Percentiles rank a stretch among this genome's conserved stretches.
These are phyloP conservation scores for Rhynchospora tenuis DNA, from an alignment of 176 grass and related monocot genomes.

Conservation along the genomic window DNA sequence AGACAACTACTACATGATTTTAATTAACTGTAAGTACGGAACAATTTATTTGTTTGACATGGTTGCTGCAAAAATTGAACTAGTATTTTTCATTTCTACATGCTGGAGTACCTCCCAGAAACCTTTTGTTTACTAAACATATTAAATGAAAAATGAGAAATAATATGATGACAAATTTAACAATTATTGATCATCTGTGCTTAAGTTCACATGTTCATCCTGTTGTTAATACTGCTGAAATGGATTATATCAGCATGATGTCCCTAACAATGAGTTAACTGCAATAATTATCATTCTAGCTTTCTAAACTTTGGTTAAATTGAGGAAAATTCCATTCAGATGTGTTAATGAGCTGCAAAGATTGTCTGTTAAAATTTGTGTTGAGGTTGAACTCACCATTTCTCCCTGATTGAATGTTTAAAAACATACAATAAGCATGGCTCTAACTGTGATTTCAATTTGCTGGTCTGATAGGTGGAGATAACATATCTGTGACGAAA, in stretches of 20 bases:
- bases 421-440: not conserved
- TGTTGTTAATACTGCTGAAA: not conserved
- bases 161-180: not conserved
- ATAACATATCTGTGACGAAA: conserved; percentile 99
- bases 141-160: not conserved
- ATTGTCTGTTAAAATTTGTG: not conserved
- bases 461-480: conserved; percentile 50
- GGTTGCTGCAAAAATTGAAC: not conserved
- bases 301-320: not conserved
- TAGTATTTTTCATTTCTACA: not conserved
- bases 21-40: not conserved
- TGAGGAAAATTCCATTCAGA: not conserved
- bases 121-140: not conserved
- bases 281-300: not conserved
- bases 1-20: not conserved
- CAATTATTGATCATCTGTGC: not conserved
- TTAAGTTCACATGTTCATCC: not conserved
- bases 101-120: not conserved
- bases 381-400: not conserved
- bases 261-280: not conserved
- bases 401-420: not conserved
- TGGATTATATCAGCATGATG: not conserved
- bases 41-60: not conserved
- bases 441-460: not conserved
- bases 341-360: not conserved